Percentiles rank a stretch among this genome's conserved stretches.
phyloP scores from a whole-genome alignment of 768 basidiomycete genomes.

The Naematelia aurantialba region DNA sequence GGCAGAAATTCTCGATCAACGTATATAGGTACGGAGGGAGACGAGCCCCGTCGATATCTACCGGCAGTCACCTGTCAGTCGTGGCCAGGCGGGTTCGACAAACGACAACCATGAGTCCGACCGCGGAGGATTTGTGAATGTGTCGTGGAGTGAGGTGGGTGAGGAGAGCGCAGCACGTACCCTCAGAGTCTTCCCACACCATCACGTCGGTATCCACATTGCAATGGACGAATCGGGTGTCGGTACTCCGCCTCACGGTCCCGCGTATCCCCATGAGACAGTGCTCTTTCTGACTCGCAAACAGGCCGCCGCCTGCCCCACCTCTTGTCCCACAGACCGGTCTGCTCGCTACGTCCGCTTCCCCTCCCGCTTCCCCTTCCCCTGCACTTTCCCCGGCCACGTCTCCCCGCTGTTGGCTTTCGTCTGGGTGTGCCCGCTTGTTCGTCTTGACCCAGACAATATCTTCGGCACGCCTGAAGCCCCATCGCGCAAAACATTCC shows the following conservation, averaged over 20 bases:
- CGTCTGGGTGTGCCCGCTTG: slow-evolving; percentile 50
- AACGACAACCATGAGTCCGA: no score
- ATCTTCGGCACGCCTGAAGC: slow-evolving; percentile 81
- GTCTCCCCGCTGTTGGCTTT: background rate
- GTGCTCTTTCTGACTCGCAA: slow-evolving; percentile 88
- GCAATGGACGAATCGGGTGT: slow-evolving; percentile 96
- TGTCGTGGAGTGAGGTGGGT: background rate
- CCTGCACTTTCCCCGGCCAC: background rate
- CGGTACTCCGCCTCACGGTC: slow-evolving; percentile 88
- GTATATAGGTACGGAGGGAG: slow-evolving; percentile 90
- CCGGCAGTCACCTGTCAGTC: no score
- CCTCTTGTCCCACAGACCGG: slow-evolving; percentile 5
- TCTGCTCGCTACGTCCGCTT: background rate
- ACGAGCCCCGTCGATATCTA: slow-evolving; percentile 61
- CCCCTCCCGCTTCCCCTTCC: background rate
- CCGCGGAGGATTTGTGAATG: no score
- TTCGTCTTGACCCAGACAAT: slow-evolving; percentile 99
- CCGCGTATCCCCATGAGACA: slow-evolving; percentile 96
- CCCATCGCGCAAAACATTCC: slow-evolving; percentile 89
- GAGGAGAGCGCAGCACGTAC: background rate
- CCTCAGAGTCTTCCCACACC: slow-evolving; percentile 61
- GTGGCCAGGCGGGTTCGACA: no score
- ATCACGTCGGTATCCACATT: slow-evolving; percentile 68
- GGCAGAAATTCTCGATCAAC: slow-evolving; percentile 95
- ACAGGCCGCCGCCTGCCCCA: slow-evolving; percentile 51